Evolutionary conservation across 2,329 filamentous ascomycete species (phyloP).

Genomic region (Pyrenophora tritici-repentis): DNA sequence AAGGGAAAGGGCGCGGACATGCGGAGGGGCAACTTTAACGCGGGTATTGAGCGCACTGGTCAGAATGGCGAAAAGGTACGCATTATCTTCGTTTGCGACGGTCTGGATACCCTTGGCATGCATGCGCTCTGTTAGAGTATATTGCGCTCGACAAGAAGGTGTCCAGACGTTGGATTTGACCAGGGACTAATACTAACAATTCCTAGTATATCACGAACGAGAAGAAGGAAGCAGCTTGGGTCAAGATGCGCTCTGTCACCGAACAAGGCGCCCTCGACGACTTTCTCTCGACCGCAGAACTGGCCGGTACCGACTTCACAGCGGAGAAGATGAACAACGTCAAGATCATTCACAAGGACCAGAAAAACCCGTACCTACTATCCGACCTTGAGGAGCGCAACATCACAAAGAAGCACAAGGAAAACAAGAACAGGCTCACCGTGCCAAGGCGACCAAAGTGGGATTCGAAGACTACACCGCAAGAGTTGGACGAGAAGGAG

Average conservation of each 20-base stretch:
- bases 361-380: conserved; percentile 92
- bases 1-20: conserved; percentile 86
- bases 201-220: conserved; percentile 84
- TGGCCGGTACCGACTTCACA: conserved; percentile 98
- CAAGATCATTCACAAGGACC: conserved; percentile 96
- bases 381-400: conserved; percentile 82
- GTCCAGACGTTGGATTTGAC: neutral
- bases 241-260: conserved; percentile 99
- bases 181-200: conserved; percentile 29
- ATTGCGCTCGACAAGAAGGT: neutral
- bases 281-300: conserved; percentile 91
- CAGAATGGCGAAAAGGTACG: conserved; percentile 75
- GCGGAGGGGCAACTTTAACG: conserved; percentile 68
- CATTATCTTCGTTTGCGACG: neutral
- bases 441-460: conserved; percentile 89
- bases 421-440: conserved; percentile 78
- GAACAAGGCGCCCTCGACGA: conserved; percentile 96
- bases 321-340: conserved; percentile 99
- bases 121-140: neutral
- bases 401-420: conserved; percentile 78
- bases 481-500: conserved; percentile 79
- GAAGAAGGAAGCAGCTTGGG: conserved; percentile 89
- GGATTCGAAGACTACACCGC: conserved; percentile 82
- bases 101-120: neutral
- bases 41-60: conserved; percentile 71